Evolutionary conservation across 495 filamentous ascomycete species (phyloP), one percentile per base, ranked within the genome.

Genomic region (Aspergillus coremiiformis): DNA sequence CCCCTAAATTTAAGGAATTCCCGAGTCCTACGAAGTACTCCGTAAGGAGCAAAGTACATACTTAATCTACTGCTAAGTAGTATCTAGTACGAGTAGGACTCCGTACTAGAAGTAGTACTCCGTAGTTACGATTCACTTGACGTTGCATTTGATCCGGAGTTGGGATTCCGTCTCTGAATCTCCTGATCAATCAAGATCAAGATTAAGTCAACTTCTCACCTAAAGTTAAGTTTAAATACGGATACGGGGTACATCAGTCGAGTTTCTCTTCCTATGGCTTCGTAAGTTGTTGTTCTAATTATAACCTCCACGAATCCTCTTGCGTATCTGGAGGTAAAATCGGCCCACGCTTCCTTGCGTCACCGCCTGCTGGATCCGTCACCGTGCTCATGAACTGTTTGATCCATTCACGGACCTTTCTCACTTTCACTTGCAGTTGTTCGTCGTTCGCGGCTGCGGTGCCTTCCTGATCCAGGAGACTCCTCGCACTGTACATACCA

Each of bases 381-480:
- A 58, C 56, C 26, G 39, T 51, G 30, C 78, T 83, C 49, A 93
- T 84, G 70, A 91, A 93, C 42, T 73, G 71, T 47, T 82, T 64
- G 41, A 87, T 79, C 90, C 90, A 95, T 50, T 85, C 78, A 49
- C 76, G 75, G 43, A 94, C 89, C 49, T 71, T 77, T 59, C 73
- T 70, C 32, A 83, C 78, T 68, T 89, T 93, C 39, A 72, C 70
- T 26, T 81, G 61, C 60, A 78, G 80, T 45, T 66, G 74, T 65
- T 83, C 73, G 30, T 66, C 62, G 23, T 60, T 49, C 52, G 54
- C 54, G 55, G 54, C 63, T 32, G 49, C 49, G 12, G 61, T 54
- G 41, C 52, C 39, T 49, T n/a, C n/a, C n/a, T 54, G 42, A 27
- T 44, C 39, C 42, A 29, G 10, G 8, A 68, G 50, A 33, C 54